Evolutionary conservation across 305 asterid species (phyloP).

Genomic region (Withania somnifera): DNA sequence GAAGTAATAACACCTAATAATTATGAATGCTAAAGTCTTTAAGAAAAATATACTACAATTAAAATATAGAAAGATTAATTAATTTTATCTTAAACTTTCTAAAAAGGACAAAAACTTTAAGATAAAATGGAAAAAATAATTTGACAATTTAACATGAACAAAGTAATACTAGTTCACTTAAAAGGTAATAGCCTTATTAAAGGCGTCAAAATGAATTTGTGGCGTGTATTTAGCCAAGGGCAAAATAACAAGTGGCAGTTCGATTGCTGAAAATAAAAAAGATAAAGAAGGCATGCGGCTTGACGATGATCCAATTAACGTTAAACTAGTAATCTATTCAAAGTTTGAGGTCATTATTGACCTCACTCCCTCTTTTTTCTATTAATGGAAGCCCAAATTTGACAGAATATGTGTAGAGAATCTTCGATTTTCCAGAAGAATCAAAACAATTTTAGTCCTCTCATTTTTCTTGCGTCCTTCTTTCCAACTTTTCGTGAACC

Average conservation of each 20-base stretch:
- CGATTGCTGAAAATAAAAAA: neutral
- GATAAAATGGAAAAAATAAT: too few relatives aligned
- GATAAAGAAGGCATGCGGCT: neutral
- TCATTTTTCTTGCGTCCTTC: neutral
- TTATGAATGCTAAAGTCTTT: too few relatives aligned
- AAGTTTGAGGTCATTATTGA: too few relatives aligned
- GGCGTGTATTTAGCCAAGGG: neutral
- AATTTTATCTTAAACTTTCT: too few relatives aligned
- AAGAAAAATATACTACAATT: too few relatives aligned
- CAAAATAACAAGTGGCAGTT: neutral
- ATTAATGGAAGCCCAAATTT: neutral
- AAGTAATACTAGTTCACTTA: too few relatives aligned
- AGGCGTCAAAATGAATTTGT: neutral
- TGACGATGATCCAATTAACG: neutral
- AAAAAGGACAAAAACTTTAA: too few relatives aligned
- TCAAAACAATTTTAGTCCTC: neutral
- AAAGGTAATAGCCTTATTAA: too few relatives aligned
- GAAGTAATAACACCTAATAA: too few relatives aligned
- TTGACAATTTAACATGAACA: too few relatives aligned
- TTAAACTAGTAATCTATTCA: neutral
- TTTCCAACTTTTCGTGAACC: neutral
- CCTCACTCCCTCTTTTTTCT: neutral
- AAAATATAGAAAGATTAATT: too few relatives aligned
- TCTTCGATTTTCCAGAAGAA: neutral
- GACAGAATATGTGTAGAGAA: neutral